phyloP scores from a whole-genome alignment of 225 moss, liverwort and hornwort genomes.

The Marchantia polymorpha region DNA sequence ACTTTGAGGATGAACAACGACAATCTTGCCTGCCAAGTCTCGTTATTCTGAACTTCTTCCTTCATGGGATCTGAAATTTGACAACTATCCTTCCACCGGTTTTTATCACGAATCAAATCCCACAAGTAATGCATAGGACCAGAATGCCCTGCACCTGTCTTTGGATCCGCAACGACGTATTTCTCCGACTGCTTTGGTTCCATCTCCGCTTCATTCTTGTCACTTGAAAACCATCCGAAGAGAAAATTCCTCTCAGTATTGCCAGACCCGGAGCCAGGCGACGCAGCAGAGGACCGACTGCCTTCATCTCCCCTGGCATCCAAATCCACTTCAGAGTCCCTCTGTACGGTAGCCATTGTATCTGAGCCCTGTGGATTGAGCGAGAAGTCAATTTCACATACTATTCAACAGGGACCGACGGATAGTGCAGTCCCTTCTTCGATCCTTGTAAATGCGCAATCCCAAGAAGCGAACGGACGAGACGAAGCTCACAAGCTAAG shows the following conservation, averaged over 20 bases:
- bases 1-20: slow-evolving; percentile 4
- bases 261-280: neutral
- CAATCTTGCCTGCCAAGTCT: slow-evolving; percentile 10
- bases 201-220: neutral
- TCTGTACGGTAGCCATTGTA: neutral
- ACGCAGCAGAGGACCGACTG: neutral
- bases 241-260: too few relatives aligned
- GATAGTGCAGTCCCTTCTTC: neutral
- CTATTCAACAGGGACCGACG: too few relatives aligned
- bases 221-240: neutral
- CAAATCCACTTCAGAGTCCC: neutral
- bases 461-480: neutral
- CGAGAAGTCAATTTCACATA: neutral
- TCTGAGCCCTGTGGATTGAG: neutral
- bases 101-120: neutral
- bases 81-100: neutral
- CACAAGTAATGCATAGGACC: neutral
- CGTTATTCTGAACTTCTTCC: neutral
- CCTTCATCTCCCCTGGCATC: neutral
- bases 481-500: neutral
- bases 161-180: slow-evolving; percentile 1
- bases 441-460: neutral
- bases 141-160: slow-evolving; percentile 6
- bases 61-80: neutral
- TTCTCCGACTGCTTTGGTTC: neutral